Base-by-base conservation (phyloP, 805 yeast species). In the Wickerhamomyces bovis region DNA sequence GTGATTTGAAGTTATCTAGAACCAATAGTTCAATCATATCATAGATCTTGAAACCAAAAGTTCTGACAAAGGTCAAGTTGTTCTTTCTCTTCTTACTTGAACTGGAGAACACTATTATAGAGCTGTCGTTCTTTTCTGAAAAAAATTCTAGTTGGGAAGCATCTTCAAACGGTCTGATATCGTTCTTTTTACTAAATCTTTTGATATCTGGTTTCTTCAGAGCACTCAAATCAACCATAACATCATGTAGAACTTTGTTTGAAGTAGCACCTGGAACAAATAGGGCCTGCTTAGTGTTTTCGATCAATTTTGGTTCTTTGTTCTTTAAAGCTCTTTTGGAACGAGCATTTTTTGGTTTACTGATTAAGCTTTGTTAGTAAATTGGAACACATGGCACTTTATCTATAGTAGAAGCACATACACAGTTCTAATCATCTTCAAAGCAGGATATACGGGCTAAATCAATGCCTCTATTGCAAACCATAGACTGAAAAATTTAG, bases 331-430 rank as follows among this genome's bases (percentile, higher is more conserved):
- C 98, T 68, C 99, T 81, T 72, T 94, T 94, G 46, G 97, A 80
- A 62, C 98, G 89, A 45, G 96, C 96, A 62, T 84, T 94, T 71
- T 89, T 90, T 33, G 99, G 98, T 56, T 89, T 84, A 40, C 83
- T 71, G 21, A 57, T 56, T 52, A 43, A 9, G 6, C 3, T 54
- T 50, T 52, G 60, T 63, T 63, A 50, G 51, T 42, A 40, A 28
- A 23, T 15, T 19, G 20, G 22, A 15, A 22, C 35, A 22, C 2
- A 22, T 11, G 10, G 19, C 2, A 20, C 3, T 3, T 22, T 2
- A 31, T 28, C 36, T 22, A 39, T 26, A 19, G 19, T 9, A n/a
- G 3, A 11, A 5, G 10, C 21, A 63, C 68, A 48, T 64, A 63
- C 67, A 65, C 62, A 38, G 68, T 63, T 57, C 67, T 65, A 47